Percentiles rank a stretch among this genome's conserved stretches.
Conservation (phyloP, 805 yeast genomes). For the Nakazawaea siamensis region DNA sequence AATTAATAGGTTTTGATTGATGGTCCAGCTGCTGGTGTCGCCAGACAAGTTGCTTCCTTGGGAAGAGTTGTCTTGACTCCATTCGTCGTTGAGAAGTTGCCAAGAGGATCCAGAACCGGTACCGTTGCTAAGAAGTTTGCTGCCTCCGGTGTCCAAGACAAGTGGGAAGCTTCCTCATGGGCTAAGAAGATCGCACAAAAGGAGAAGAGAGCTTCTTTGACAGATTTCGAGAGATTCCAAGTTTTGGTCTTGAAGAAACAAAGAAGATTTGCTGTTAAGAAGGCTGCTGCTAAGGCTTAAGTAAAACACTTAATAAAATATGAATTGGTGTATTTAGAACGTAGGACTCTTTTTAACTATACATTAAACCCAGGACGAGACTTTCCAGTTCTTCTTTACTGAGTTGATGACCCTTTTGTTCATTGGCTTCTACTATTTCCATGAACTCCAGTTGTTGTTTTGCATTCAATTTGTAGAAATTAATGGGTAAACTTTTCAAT, state of each 20-base stretch:
- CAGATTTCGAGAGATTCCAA: constrained; percentile 99
- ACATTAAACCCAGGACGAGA: no score
- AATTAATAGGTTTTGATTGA: constrained; percentile 72
- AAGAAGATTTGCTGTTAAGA: constrained; percentile 89
- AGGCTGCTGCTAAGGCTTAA: constrained; percentile 95
- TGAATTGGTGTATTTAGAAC: no score
- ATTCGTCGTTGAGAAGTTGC: constrained; percentile 71
- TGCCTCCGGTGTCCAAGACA: constrained; percentile 77
- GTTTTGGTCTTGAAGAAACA: constrained; percentile 96
- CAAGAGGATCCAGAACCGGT: constrained; percentile 92
- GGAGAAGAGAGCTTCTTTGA: constrained; percentile 84
- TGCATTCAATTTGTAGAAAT: constrained; percentile 7
- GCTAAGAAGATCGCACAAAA: constrained; percentile 97
- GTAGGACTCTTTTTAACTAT: no score
- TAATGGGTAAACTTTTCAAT: background rate
- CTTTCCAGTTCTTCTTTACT: constrained; percentile 1
- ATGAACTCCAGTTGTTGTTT: constrained; percentile 5
- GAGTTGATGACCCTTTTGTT: constrained; percentile 1
- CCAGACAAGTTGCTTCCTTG: constrained; percentile 87
- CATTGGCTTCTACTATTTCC: constrained; percentile 3
- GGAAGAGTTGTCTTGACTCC: constrained; percentile 91
- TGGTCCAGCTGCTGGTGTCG: constrained; percentile 85
- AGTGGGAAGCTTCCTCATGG: constrained; percentile 94
- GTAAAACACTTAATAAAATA: no score
- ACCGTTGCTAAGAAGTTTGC: constrained; percentile 89